Conservation (phyloP, 495 filamentous ascomycete species). For the Trichoderma erinaceum region DNA sequence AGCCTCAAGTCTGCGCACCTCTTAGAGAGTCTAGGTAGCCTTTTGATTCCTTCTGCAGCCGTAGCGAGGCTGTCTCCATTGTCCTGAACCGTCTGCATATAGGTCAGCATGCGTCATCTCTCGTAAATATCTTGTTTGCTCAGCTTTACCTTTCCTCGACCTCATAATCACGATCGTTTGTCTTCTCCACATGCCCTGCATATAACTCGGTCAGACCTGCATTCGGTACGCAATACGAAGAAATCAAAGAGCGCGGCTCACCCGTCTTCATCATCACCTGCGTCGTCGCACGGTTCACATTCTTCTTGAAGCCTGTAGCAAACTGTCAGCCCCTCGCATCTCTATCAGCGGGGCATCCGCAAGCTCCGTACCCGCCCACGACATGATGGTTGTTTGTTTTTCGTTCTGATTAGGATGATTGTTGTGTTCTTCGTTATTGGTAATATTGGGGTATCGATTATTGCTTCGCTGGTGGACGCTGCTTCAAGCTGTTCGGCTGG, state of each 20-base stretch:
- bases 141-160: slow-evolving; percentile 76
- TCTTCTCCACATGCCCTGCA: slow-evolving; percentile 90
- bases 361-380: slow-evolving; percentile 50
- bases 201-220: slow-evolving; percentile 12
- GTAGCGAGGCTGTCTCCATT: slow-evolving; percentile 87
- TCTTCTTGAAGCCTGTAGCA: slow-evolving; percentile 87
- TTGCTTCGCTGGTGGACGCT: background rate
- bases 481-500: background rate
- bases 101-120: slow-evolving; percentile 9
- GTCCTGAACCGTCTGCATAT: slow-evolving; percentile 74
- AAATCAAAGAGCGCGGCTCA: slow-evolving; percentile 25
- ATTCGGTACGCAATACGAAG: background rate
- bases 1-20: slow-evolving; percentile 43
- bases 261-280: slow-evolving; percentile 99
- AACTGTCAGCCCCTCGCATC: background rate
- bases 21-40: slow-evolving; percentile 92
- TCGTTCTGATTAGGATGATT: background rate
- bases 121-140: background rate
- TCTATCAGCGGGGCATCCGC: slow-evolving; percentile 16
- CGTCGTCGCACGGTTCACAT: slow-evolving; percentile 95
- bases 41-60: slow-evolving; percentile 94
- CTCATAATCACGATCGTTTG: slow-evolving; percentile 96
- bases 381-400: slow-evolving; percentile 38
- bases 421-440: background rate
- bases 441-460: background rate